phyloP scores from a whole-genome alignment of 75 land plant species.

The Pinus taeda region DNA sequence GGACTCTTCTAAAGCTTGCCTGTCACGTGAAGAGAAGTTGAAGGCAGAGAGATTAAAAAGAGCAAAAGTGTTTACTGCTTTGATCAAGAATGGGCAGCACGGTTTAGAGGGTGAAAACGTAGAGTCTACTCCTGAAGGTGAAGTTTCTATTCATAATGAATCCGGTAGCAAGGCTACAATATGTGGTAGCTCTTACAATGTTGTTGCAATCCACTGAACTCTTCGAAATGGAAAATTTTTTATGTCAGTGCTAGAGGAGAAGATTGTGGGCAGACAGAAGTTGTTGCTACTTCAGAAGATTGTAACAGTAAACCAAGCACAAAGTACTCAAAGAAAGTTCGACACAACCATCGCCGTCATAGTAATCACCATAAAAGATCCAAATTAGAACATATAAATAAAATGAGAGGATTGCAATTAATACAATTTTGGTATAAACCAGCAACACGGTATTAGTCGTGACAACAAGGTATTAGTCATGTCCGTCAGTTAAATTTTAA shows the following conservation, averaged over 20 bases:
- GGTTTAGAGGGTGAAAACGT: not conserved
- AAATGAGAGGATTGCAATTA: not conserved
- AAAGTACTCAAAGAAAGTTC: too few relatives aligned
- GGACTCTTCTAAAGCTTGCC: conserved; percentile 50
- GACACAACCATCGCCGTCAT: not conserved
- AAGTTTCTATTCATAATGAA: conserved; percentile 5
- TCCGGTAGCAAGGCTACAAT: not conserved
- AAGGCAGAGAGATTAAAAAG: conserved; percentile 86
- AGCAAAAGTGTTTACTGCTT: conserved; percentile 84
- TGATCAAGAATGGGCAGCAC: conserved; percentile 55
- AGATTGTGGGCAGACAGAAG: too few relatives aligned
- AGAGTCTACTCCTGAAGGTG: not conserved
- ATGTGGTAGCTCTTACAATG: conserved; percentile 9
- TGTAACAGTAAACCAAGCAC: too few relatives aligned
- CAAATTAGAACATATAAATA: not conserved
- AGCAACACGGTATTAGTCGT: too few relatives aligned
- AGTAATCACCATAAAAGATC: conserved; percentile 9
- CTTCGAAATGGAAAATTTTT: not conserved
- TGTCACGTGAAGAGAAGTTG: conserved; percentile 66
- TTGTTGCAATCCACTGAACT: not conserved
- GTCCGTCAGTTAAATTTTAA: too few relatives aligned
- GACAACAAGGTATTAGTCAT: too few relatives aligned
- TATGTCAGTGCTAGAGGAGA: not conserved
- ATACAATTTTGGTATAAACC: too few relatives aligned
- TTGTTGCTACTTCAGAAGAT: too few relatives aligned